Conservation (phyloP, 352 stramenopile species). For the Pilasporangium apinafurcum region DNA sequence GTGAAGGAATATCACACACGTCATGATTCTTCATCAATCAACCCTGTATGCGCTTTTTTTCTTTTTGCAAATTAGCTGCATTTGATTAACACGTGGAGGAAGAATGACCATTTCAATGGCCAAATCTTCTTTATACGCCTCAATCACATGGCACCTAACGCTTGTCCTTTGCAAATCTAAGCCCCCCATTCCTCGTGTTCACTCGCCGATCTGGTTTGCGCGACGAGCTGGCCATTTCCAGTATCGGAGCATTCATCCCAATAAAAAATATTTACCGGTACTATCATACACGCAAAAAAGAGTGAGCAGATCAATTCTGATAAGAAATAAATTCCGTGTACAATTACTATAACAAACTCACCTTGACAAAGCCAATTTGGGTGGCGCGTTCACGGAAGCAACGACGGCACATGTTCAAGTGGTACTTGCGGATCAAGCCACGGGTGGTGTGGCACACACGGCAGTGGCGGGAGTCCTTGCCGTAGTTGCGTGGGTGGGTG, state of each 20-base stretch:
- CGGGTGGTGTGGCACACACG: conserved; percentile 87
- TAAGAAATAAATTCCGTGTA: too few relatives aligned
- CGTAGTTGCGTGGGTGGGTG: conserved; percentile 83
- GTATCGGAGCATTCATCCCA: conserved; percentile 19
- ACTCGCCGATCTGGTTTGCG: background rate
- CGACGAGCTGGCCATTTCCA: background rate
- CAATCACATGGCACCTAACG: conserved; percentile 20
- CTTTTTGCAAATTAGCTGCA: conserved; percentile 55
- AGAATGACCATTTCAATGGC: conserved; percentile 8
- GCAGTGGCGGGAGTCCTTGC: conserved; percentile 89
- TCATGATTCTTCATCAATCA: too few relatives aligned
- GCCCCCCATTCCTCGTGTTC: conserved; percentile 24
- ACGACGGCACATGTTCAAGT: conserved; percentile 94
- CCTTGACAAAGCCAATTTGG: conserved; percentile 95
- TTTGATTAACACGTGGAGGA: conserved; percentile 32
- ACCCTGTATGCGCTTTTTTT: conserved; percentile 1
- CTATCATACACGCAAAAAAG: conserved; percentile 17
- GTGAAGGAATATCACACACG: too few relatives aligned
- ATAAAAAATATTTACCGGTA: conserved; percentile 70
- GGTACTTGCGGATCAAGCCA: conserved; percentile 95
- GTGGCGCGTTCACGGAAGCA: conserved; percentile 94
- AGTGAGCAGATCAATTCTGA: background rate
- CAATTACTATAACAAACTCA: conserved; percentile 19
- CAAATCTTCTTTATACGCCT: conserved; percentile 11
- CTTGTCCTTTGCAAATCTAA: conserved; percentile 65